Base-by-base conservation (phyloP, 371 early-diverging fungal genomes). In the Lichtheimia hyalospora region DNA sequence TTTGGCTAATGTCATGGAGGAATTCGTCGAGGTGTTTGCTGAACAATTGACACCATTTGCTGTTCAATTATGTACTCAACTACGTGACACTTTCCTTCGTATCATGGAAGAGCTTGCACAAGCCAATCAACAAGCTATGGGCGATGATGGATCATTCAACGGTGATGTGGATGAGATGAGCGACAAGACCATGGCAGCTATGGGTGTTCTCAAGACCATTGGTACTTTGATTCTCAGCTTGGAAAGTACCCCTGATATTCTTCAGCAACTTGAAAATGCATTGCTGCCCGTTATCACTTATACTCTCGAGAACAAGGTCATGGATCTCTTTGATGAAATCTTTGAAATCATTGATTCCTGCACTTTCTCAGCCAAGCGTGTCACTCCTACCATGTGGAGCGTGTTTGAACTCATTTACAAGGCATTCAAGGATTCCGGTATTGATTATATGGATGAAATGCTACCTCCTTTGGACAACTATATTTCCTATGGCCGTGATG, bases 191-290 rank as follows among this genome's bases (percentile, higher is more conserved):
- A 85, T 90, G 86, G 90, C 95, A 0, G 94, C 96, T 12, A 86
- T 91, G 81, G 95, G 96, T 51, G 86, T 96, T 3, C 76, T 96
- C 18, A 93, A 93, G 69, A 95, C 96, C n/a, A 86, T 97, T 43
- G 84, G 85, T 49, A 91, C 93, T 2, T 68, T 97, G 54, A 84
- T 96, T 18, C 59, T 89, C 42, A 87, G 87, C 60, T 64, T 90
- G 46, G 89, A 90, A 60, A 79, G 77, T 57, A 79, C 90, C 0
- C 88, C 88, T 3, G 90, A 90, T 44, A 64, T 77, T 12, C 60
- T 81, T 15, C 72, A 73, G 48, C 84, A 84, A 64, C 81, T 96
- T 42, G 94, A 96, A 70, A 70, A 79, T 51, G 81, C 86, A 0
- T 63, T 93, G 21, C 63, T 87, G 57, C 94, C 93, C 1, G 85